phyloP scores from a whole-genome alignment of 2,329 filamentous ascomycete species.

The Pseudocercospora eumusae region DNA sequence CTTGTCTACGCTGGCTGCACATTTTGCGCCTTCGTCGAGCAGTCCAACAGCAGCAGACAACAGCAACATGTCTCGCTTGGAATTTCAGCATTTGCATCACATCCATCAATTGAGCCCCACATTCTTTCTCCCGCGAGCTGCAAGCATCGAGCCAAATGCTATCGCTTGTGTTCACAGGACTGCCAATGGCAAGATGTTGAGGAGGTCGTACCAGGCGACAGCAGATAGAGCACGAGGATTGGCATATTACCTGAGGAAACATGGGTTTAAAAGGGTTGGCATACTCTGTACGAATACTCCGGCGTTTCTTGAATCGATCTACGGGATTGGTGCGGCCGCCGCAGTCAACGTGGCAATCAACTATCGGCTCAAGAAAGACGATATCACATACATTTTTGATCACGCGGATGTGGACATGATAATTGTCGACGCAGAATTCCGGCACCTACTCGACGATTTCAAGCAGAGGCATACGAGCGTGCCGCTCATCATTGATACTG shows the following conservation, averaged over 20 bases:
- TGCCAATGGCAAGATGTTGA: conserved; percentile 64
- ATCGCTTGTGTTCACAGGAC: conserved; percentile 30
- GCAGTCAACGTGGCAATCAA: conserved; percentile 74
- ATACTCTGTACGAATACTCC: conserved; percentile 91
- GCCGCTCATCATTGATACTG: conserved; percentile 76
- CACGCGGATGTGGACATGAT: conserved; percentile 85
- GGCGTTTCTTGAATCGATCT: conserved; percentile 88
- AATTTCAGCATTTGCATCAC: conserved; percentile 53
- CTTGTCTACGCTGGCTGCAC: conserved; percentile 56
- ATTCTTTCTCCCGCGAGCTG: conserved; percentile 81
- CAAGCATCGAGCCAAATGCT: conserved; percentile 78
- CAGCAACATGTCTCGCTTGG: conserved; percentile 25
- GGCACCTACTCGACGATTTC: conserved; percentile 68
- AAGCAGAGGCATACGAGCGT: conserved; percentile 61
- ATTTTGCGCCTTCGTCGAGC: conserved; percentile 43
- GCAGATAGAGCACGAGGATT: conserved; percentile 84
- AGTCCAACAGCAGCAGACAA: conserved; percentile 32
- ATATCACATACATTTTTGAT: conserved; percentile 86
- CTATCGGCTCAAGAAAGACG: conserved; percentile 75
- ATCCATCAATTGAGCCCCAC: conserved; percentile 86
- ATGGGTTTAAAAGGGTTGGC: conserved; percentile 73
- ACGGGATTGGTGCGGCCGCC: conserved; percentile 79
- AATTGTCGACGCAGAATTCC: conserved; percentile 81
- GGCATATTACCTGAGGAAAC: conserved; percentile 80
- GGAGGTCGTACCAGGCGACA: conserved; percentile 76